Evolutionary conservation across 2,329 filamentous ascomycete genomes (phyloP), one percentile per base, ranked within the genome.

Genomic region (Rugonectria rugulosa): DNA sequence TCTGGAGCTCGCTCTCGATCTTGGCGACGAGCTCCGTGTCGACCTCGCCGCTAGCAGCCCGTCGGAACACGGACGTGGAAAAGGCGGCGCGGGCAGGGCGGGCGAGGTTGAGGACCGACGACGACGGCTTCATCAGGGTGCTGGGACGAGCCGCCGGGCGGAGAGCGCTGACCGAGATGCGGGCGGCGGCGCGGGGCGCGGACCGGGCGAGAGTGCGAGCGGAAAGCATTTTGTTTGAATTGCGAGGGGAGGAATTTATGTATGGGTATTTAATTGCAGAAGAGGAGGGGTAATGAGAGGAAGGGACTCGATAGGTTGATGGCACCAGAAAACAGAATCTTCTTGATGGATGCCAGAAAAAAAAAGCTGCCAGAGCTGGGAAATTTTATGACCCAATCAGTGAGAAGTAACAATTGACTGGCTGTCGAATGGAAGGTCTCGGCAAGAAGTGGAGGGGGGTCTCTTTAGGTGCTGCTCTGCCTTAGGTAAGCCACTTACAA

Each of bases 21-120:
- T 98, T 98, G 56, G 87, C 86, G 34, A 88, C 84, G 49, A 99
- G 87, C 77, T 97, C 92, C 63, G 88, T 81, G 70, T 96, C 91
- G 60, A 84, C 85, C 72, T 85, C 81, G 43, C 70, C 72, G 36
- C 62, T 67, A 15, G 76, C 64, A 5, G 77, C 73, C 52, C 73
- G 73, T 61, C 81, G 77, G 59, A 79, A 66, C 26, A 59, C 60
- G 14, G 73, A 71, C 20, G 75, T 74, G 23, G 82, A 84, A 68
- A 84, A 85, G 46, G 77, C 72, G 11, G 81, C 73, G 56, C 75
- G 68, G 56, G 75, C 73, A 21, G 63, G 65, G 59, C 62, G 65
- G 32, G 65, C 53, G 24, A 74, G 68, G 65, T 74, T 61, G 62
- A 69, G 53, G 42, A 67, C 62, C 23, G 70, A 26, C 10, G 52